phyloP scores from a whole-genome alignment of 2,329 filamentous ascomycete species.

The Botrytis galanthina region DNA sequence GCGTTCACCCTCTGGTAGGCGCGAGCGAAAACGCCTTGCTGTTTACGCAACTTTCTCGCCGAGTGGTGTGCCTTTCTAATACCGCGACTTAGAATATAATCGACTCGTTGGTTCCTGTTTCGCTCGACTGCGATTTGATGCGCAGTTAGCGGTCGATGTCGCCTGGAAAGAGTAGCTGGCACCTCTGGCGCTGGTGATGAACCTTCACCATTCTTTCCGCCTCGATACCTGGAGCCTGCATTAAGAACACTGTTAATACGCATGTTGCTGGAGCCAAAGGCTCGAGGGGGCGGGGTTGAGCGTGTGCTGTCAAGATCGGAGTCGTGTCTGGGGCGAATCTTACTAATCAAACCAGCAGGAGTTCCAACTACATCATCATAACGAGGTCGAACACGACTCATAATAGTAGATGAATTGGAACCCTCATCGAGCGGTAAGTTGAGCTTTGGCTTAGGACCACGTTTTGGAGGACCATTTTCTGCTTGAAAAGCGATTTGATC shows the following conservation, averaged over 20 bases:
- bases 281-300: constrained; percentile 50
- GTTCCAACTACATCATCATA: constrained; percentile 43
- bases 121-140: constrained; percentile 80
- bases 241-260: constrained; percentile 34
- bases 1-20: constrained; percentile 62
- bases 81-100: constrained; percentile 75
- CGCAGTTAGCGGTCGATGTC: constrained; percentile 73
- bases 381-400: constrained; percentile 63
- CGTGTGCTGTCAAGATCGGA: constrained; percentile 53
- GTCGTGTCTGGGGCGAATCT: constrained; percentile 62
- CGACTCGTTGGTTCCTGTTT: constrained; percentile 75
- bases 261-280: constrained; percentile 39
- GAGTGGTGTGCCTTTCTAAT: constrained; percentile 64
- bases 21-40: constrained; percentile 65
- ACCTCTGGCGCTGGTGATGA: constrained; percentile 59
- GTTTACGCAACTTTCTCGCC: constrained; percentile 58
- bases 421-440: constrained; percentile 42
- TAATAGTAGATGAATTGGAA: constrained; percentile 44
- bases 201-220: constrained; percentile 58
- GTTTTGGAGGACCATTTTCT: constrained; percentile 52
- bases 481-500: constrained; percentile 55
- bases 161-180: constrained; percentile 44
- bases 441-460: constrained; percentile 45
- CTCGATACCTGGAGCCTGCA: constrained; percentile 40
- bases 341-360: constrained; percentile 54